A percentile compares a stretch with the other conserved stretches of the same genome.
These are phyloP conservation scores for Sporothrix luriei DNA, from an alignment of 2,329 filamentous ascomycete genomes.

Conservation along the genomic window DNA sequence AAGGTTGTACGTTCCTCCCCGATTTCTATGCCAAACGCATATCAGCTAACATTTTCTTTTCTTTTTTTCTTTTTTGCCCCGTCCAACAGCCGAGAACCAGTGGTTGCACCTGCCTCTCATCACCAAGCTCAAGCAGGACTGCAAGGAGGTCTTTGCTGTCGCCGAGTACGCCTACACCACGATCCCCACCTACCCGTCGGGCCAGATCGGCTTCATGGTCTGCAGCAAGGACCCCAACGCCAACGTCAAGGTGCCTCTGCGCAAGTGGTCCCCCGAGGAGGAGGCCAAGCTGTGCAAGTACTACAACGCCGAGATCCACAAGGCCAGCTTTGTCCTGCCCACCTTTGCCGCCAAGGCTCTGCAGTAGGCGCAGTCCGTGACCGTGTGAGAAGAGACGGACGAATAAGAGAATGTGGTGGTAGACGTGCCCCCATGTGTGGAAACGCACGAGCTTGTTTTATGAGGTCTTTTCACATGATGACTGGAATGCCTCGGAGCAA, in stretches of 20 bases:
- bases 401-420: neutral
- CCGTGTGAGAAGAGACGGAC: neutral
- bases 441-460: neutral
- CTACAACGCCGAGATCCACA: slow-evolving; percentile 97
- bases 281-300: slow-evolving; percentile 93
- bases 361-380: slow-evolving; percentile 47
- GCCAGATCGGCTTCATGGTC: slow-evolving; percentile 99
- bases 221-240: slow-evolving; percentile 90
- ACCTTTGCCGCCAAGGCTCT: slow-evolving; percentile 85
- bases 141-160: slow-evolving; percentile 94
- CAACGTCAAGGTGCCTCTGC: slow-evolving; percentile 82
- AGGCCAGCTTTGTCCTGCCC: slow-evolving; percentile 89
- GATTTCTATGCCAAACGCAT: slow-evolving; percentile 32
- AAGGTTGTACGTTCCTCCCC: slow-evolving; percentile 89
- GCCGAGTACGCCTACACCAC: slow-evolving; percentile 99
- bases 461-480: neutral
- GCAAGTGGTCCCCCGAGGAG: slow-evolving; percentile 80
- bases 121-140: slow-evolving; percentile 91
- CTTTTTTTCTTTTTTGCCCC: slow-evolving; percentile 33
- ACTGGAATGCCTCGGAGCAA: neutral
- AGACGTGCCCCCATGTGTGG: neutral
- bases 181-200: slow-evolving; percentile 97
- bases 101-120: slow-evolving; percentile 97
- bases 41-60: slow-evolving; percentile 31
- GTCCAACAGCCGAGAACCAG: slow-evolving; percentile 84